Evolutionary conservation across 2,329 filamentous ascomycete genomes (phyloP), one percentile per base, ranked within the genome.

Genomic region (Mollisiaceae sp.): DNA sequence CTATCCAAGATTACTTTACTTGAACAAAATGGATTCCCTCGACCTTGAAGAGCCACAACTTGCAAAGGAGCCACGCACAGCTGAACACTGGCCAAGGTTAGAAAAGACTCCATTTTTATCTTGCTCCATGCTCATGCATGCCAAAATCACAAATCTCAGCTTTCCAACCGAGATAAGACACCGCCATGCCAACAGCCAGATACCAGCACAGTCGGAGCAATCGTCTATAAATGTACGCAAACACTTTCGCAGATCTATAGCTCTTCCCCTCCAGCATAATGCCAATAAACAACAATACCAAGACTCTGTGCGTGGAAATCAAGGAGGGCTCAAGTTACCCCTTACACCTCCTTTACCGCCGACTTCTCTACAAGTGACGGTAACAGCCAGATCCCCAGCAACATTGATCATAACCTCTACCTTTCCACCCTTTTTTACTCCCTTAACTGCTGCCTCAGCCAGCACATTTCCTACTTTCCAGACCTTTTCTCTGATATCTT

Each of bases 361-460:
- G 58, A 97, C 90, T 78, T 97, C 93, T 70, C 94, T 86, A 64
- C 90, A 89, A 50, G 94, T 91, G 71, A 97, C 85, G 59, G 91
- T 92, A 68, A 97, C 85, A 70, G 84, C 84, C 64, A 97, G 82
- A 77, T 98, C 93, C 32, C 87, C 89, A 63, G 85, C 86, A 70
- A 98, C 90, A 78, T 94, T 97, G 75, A 98, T 87, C 77, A 93
- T 96, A 62, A 98, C 89, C 84, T 99, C 95, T 71, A 99, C 88
- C 84, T 97, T 97, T 75, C 87, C 87, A 65, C 88, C 91, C 82
- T 94, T 93, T 88, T 94, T 94, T 72, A 96, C 87, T 66, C 85
- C 92, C 79, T 87, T 91, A 77, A 99, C 81, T 38, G 90, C 91
- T 12, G 92, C 90, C 83, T 99, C 95, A 67, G 93, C 94, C 66